Evolutionary conservation across 108 stramenopile genomes (phyloP).

Genomic region (Nitzschia sp.): DNA sequence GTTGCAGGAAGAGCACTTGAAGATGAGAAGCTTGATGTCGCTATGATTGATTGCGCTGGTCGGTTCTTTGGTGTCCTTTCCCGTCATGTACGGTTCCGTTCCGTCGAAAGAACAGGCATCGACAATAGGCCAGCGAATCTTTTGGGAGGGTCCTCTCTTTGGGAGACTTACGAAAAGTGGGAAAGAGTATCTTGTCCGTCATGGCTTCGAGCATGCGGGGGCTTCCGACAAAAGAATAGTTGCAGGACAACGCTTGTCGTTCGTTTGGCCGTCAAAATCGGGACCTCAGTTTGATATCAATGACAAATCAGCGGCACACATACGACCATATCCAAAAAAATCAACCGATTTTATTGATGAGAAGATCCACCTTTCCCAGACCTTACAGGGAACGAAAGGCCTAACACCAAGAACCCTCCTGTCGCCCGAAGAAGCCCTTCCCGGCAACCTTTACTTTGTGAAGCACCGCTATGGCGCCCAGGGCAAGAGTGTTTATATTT

Average conservation of each 20-base stretch:
- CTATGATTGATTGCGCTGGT: no score
- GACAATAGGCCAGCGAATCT: not conserved
- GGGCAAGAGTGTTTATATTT: conserved; percentile 17
- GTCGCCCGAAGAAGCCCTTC: not conserved
- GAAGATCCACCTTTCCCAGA: not conserved
- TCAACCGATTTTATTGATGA: conserved; percentile 11
- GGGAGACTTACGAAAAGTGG: conserved; percentile 4
- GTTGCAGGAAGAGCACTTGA: no score
- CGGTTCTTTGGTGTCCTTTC: no score
- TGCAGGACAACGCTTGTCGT: not conserved
- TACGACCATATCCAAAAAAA: conserved; percentile 15
- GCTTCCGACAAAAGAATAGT: not conserved
- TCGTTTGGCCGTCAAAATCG: conserved; percentile 16
- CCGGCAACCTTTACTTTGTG: conserved; percentile 12
- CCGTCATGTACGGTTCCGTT: no score
- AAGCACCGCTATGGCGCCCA: conserved; percentile 16
- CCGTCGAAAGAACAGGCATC: no score
- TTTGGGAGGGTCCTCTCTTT: conserved; percentile 8
- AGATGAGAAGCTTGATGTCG: no score
- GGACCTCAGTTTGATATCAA: conserved; percentile 14
- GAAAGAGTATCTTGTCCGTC: not conserved
- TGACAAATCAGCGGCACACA: conserved; percentile 4
- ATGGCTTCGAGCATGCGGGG: not conserved
- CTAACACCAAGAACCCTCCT: not conserved
- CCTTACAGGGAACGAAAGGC: not conserved